Evolutionary conservation across 1,284 basidiomycete genomes (phyloP), one percentile per base, ranked within the genome.

Genomic region (Lentinus polychrous): DNA sequence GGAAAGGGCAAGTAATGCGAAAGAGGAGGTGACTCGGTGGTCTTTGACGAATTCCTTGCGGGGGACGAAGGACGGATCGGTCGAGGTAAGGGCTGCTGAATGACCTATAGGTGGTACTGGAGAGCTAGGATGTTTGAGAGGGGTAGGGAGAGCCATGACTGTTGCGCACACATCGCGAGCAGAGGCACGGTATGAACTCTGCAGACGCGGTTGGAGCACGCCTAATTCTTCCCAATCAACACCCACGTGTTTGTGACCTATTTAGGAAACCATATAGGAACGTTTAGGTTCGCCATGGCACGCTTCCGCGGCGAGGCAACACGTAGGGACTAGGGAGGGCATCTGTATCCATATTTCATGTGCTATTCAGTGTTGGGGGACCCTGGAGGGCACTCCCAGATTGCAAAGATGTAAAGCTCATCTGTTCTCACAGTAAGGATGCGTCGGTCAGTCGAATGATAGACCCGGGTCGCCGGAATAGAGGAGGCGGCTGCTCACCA

Each of bases 21-120:
- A 88, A 32, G 78, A 67, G 52, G 79, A 83, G 32, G 73, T 68
- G 18, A 73, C 66, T 39, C 66, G 66, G 54, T 73, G 72, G 55
- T 83, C 75, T 38, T 74, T 75, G 52, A 83, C 68, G 63, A 87
- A 87, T 63, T 87, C 84, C 60, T 76, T 82, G 57, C 84, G 68
- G 3, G 84, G 84, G 22, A 71, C 73, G 55, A 87, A 85, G 44
- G 58, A 52, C 22, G 61, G 51, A 35, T 60, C 56, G 24, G 60
- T 54, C 22, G 59, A 54, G 24, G 57, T 49, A 53, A 56, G 49
- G 23, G 49, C 48, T 33, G 48, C 45, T 32, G 48, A 3, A 36
- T 36, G 39, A 15, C 15, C 15, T 14, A 43, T n/a, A 39, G 52
- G 37, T 32, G 24, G n/a, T 10, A 23, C 41, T 7, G 50, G 32